Conservation (phyloP, 2,329 filamentous ascomycete species). For the Fusarium sulawesiense region DNA sequence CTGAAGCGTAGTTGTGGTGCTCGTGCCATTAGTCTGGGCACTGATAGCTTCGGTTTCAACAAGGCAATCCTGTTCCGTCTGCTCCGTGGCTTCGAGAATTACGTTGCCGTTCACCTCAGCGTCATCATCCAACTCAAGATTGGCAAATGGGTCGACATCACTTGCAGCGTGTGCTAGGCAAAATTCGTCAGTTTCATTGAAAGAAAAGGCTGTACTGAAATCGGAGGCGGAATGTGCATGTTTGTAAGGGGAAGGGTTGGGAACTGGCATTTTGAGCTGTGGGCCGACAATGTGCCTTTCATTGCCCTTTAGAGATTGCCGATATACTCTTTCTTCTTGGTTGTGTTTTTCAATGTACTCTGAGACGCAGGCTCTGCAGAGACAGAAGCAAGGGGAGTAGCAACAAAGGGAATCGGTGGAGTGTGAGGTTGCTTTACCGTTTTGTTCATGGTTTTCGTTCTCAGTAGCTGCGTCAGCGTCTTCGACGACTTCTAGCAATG, state of each 20-base stretch:
- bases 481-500: constrained; percentile 12
- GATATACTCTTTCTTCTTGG: constrained; percentile 32
- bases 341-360: constrained; percentile 32
- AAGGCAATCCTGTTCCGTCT: constrained; percentile 30
- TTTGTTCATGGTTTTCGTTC: constrained; percentile 31
- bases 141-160: constrained; percentile 43
- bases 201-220: constrained; percentile 38
- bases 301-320: constrained; percentile 12
- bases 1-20: constrained; percentile 50
- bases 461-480: constrained; percentile 11
- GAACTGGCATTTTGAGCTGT: neutral
- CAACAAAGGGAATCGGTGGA: constrained; percentile 26
- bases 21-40: constrained; percentile 41
- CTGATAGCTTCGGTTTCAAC: constrained; percentile 23
- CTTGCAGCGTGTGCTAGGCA: constrained; percentile 41
- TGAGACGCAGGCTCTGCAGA: constrained; percentile 31
- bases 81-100: constrained; percentile 29
- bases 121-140: constrained; percentile 42
- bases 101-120: constrained; percentile 31
- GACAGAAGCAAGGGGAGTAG: constrained; percentile 36
- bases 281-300: neutral
- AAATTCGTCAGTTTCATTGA: constrained; percentile 43
- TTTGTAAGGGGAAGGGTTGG: neutral
- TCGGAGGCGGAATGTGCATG: constrained; percentile 22
- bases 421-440: constrained; percentile 41